phyloP scores from a whole-genome alignment of 768 basidiomycete species.

The Termitomyces sp. region DNA sequence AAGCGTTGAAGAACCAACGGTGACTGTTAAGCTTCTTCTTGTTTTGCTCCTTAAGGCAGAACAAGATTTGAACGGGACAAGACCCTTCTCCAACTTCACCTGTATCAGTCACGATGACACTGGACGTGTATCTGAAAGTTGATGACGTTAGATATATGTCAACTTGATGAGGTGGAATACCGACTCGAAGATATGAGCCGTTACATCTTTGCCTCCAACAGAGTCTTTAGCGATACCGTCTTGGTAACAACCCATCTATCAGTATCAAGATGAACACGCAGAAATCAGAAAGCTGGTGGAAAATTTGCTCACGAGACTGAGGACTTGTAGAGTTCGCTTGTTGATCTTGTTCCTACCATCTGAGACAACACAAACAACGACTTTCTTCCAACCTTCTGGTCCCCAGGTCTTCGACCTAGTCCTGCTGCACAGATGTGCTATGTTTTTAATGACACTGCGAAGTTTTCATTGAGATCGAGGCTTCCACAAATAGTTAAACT shows the following conservation, averaged over 20 bases:
- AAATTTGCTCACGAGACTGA: constrained; percentile 54
- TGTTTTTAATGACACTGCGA: constrained; percentile 76
- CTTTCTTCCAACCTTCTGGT: constrained; percentile 85
- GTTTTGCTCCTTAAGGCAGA: constrained; percentile 93
- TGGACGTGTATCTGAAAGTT: constrained; percentile 61
- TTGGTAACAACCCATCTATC: constrained; percentile 83
- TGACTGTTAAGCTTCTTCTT: constrained; percentile 97
- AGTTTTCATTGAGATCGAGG: constrained; percentile 2
- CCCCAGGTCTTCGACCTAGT: constrained; percentile 77
- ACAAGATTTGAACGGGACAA: constrained; percentile 82
- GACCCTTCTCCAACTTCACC: constrained; percentile 75
- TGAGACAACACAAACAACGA: constrained; percentile 83
- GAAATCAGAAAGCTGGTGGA: neutral
- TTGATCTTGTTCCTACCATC: constrained; percentile 85
- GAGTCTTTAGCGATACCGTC: constrained; percentile 89
- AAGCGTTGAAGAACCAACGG: constrained; percentile 97
- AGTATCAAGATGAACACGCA: neutral
- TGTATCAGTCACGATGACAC: constrained; percentile 67
- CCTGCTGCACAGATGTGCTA: constrained; percentile 71
- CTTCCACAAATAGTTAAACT: constrained; percentile 21
- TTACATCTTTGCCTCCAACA: constrained; percentile 84
- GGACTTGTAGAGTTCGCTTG: constrained; percentile 85
- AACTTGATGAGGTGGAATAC: constrained; percentile 13
- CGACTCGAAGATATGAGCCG: constrained; percentile 90
- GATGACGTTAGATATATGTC: neutral